These are phyloP conservation scores for Talaromyces rugulosus DNA, from an alignment of 2,329 filamentous ascomycete species.

Conservation along the genomic window DNA sequence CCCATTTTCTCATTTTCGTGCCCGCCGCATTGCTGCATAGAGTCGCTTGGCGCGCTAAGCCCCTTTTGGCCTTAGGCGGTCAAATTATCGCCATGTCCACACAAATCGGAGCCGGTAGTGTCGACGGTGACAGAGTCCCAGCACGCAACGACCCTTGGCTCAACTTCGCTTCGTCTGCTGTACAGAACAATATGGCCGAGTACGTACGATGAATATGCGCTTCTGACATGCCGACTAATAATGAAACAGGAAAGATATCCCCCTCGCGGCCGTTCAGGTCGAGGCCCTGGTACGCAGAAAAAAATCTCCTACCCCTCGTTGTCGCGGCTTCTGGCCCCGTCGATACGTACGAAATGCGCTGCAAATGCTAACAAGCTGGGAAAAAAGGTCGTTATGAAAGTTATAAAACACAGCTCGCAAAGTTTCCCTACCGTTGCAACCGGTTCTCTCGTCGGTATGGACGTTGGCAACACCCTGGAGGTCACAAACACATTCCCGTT, in stretches of 20 bases:
- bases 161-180: constrained; percentile 17
- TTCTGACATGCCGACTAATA: not conserved
- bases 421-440: constrained; percentile 85
- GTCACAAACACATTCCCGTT: constrained; percentile 95
- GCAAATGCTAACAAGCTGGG: not conserved
- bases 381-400: constrained; percentile 85
- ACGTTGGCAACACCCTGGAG: constrained; percentile 73
- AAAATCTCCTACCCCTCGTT: constrained; percentile 30
- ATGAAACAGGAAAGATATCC: constrained; percentile 56
- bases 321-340: constrained; percentile 15
- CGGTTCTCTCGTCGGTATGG: constrained; percentile 90
- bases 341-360: constrained; percentile 14
- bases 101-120: constrained; percentile 23
- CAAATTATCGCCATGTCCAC: constrained; percentile 28
- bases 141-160: constrained; percentile 13
- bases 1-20: not conserved
- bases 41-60: constrained; percentile 25
- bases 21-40: not conserved
- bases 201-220: constrained; percentile 15
- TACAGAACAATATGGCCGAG: constrained; percentile 29
- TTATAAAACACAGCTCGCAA: constrained; percentile 90
- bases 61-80: constrained; percentile 19
- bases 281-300: constrained; percentile 74
- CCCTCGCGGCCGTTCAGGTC: constrained; percentile 84
- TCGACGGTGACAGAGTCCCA: constrained; percentile 12